Percentiles rank a stretch among this genome's conserved stretches.
phyloP scores from a whole-genome alignment of 1,139 yeast genomes.

The Sugiyamaella novakii region DNA sequence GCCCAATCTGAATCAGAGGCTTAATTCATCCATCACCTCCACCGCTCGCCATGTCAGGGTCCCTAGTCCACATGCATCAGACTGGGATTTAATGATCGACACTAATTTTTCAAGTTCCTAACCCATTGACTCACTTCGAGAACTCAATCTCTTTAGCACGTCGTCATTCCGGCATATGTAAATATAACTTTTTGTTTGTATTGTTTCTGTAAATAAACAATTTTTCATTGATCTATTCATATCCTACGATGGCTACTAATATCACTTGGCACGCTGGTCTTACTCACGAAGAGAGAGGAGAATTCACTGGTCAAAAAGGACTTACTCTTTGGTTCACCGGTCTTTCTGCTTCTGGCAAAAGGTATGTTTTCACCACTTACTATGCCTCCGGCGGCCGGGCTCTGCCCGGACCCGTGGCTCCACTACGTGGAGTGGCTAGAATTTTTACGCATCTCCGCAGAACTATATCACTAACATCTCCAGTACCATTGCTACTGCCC shows the following conservation, averaged over 20 bases:
- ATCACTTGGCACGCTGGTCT: conserved; percentile 95
- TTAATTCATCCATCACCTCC: not conserved
- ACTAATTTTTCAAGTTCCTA: conserved; percentile 16
- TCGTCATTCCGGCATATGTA: conserved; percentile 2
- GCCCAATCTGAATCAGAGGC: conserved; percentile 1
- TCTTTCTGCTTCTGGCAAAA: conserved; percentile 90
- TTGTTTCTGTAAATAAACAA: conserved; percentile 8
- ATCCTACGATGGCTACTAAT: conserved; percentile 73
- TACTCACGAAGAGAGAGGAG: conserved; percentile 76
- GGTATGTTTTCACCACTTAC: conserved; percentile 31
- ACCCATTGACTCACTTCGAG: conserved; percentile 18
- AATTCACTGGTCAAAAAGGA: conserved; percentile 76
- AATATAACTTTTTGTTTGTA: conserved; percentile 3
- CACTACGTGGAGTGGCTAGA: not conserved
- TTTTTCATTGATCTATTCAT: not conserved
- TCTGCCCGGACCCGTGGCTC: conserved; percentile 9
- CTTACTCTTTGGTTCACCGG: conserved; percentile 96
- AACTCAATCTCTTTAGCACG: not conserved
- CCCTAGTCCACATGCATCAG: not conserved
- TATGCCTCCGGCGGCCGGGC: conserved; percentile 13
- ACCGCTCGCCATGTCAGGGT: not conserved
- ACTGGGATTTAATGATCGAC: conserved; percentile 11
- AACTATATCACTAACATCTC: not conserved
- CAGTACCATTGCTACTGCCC: conserved; percentile 89
- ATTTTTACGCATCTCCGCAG: too few species aligned